These are phyloP conservation scores for Debaryomycetaceae sp. DNA, from an alignment of 1,139 yeast genomes.

Conservation along the genomic window DNA sequence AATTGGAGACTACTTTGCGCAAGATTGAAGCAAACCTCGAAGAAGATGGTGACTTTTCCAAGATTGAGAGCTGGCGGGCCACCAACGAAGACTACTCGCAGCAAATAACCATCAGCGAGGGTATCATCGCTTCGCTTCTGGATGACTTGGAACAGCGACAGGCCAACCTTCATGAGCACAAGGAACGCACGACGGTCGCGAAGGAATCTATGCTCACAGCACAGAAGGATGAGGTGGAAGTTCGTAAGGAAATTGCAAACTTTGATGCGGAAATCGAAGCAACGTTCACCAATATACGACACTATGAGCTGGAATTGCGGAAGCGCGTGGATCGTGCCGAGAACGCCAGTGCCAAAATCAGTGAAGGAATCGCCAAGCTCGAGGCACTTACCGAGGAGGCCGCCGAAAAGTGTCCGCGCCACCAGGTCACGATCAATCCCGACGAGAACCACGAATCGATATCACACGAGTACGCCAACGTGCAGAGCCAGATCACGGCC, in stretches of 20 bases:
- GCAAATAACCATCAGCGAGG: slow-evolving; percentile 17
- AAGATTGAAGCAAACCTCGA: slow-evolving; percentile 19
- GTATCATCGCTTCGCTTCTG: slow-evolving; percentile 17
- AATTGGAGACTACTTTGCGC: slow-evolving; percentile 9
- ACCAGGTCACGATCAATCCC: slow-evolving; percentile 15
- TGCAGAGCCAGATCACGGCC: slow-evolving; percentile 23
- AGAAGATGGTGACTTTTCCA: slow-evolving; percentile 24
- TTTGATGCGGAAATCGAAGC: slow-evolving; percentile 8
- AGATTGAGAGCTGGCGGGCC: slow-evolving; percentile 18
- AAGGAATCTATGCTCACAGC: slow-evolving; percentile 3
- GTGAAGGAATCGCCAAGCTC: slow-evolving; percentile 11
- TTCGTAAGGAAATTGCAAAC: slow-evolving; percentile 3
- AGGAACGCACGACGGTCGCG: slow-evolving; percentile 5
- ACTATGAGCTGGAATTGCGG: slow-evolving; percentile 6
- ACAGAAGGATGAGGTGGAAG: slow-evolving; percentile 1
- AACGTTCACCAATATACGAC: slow-evolving; percentile 5
- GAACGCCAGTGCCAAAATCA: slow-evolving; percentile 6
- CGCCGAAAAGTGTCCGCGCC: slow-evolving; percentile 19
- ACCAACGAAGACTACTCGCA: slow-evolving; percentile 19
- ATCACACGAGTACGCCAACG: slow-evolving; percentile 20
- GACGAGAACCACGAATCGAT: slow-evolving; percentile 28
- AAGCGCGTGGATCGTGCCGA: slow-evolving; percentile 7
- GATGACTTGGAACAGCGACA: slow-evolving; percentile 15
- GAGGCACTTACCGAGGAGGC: slow-evolving; percentile 17
- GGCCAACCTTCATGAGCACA: slow-evolving; percentile 3